phyloP scores from a whole-genome alignment of 306 rosid genomes.

The Lathyrus tuberosus region DNA sequence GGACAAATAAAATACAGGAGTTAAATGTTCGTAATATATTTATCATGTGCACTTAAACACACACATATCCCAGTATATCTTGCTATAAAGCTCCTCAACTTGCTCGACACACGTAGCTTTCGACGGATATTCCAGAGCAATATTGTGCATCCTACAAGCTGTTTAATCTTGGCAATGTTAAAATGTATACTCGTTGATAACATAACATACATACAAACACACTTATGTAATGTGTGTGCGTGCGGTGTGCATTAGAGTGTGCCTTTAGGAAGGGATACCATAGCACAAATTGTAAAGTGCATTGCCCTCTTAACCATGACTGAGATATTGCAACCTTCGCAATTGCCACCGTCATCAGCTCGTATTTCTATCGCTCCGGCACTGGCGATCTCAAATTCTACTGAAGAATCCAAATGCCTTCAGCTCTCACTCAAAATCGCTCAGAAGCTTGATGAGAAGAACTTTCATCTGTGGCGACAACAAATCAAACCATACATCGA shows the following conservation, averaged over 20 bases:
- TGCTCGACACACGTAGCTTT: slow-evolving; percentile 53
- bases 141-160: slow-evolving; percentile 67
- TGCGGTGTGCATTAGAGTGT: slow-evolving; percentile 29
- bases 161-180: slow-evolving; percentile 54
- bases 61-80: slow-evolving; percentile 47
- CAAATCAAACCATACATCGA: no score
- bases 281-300: slow-evolving; percentile 44
- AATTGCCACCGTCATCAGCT: no score
- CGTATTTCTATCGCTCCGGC: no score
- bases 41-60: background rate
- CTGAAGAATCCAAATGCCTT: no score
- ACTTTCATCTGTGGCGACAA: no score
- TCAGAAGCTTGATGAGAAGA: no score
- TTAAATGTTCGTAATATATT: slow-evolving; percentile 7
- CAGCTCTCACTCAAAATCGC: no score
- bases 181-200: slow-evolving; percentile 44
- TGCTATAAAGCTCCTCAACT: slow-evolving; percentile 76
- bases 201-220: slow-evolving; percentile 33
- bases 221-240: background rate
- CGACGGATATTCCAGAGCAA: slow-evolving; percentile 53
- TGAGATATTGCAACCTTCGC: no score
- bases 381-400: no score
- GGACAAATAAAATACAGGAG: no score
- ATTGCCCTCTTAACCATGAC: no score
- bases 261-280: slow-evolving; percentile 62